Evolutionary conservation across 23 red algal genomes (phyloP), one percentile per base, ranked within the genome.

Genomic region (Gracilaria caudata): DNA sequence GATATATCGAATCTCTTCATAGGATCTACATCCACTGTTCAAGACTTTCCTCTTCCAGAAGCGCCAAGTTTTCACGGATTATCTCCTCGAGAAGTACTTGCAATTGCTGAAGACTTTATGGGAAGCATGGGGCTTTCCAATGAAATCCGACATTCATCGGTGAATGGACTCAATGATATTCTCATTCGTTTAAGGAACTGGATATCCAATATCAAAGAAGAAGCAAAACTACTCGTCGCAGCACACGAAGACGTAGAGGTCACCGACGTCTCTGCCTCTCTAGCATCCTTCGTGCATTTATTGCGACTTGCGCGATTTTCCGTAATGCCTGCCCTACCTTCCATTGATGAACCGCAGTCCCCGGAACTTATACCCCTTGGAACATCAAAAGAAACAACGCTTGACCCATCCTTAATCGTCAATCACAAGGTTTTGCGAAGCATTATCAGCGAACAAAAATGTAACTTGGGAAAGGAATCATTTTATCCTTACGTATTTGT

Each of bases 401-500:
- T 78, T 29, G 84, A 88, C 71, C 35, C 71, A 13, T 64, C 68
- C 36, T 21, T 88, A 4, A 73, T 63, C 33, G 14, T 30, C 37
- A 25, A 77, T 20, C 33, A 70, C 19, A 38, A 66, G 16, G 26
- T 68, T 32, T n/a, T 87, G 7, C 68, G 40, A 54, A 49, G 61
- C 0, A 30, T 45, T 64, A 19, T 83, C 61, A 39, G n/a, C 2
- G 13, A 51, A 23, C 54, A 83, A 37, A 46, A 44, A 14, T 65
- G 26, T 38, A 9, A 38, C 25, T 45, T 61, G 14, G 17, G 44
- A 57, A 49, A 68, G n/a, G 53, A 65, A 23, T 88, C 84, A 39
- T 36, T 38, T 46, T 76, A 88, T 64, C 84, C 84, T 16, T 77
- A 88, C 34, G 23, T 88, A 21, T 88, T 88, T 68, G 33, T 88